Conservation (phyloP, 2,329 filamentous ascomycete genomes). For the Thielaviopsis punctulata region DNA sequence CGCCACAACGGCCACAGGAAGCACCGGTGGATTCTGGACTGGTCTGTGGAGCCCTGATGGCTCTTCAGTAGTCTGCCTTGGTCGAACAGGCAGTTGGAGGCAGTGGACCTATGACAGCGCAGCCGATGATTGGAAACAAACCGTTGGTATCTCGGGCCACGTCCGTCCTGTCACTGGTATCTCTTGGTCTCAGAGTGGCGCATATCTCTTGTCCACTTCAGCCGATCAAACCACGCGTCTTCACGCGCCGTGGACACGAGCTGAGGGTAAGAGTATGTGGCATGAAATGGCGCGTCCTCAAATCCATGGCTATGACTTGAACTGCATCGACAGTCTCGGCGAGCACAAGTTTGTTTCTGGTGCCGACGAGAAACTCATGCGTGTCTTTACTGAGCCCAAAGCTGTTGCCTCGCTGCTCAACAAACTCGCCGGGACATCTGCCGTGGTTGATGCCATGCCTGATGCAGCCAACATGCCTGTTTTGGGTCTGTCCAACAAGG, state of each 20-base stretch:
- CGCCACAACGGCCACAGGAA: constrained; percentile 88
- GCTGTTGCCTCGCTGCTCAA: constrained; percentile 61
- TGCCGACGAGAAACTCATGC: constrained; percentile 93
- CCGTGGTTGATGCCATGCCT: constrained; percentile 36
- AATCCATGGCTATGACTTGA: constrained; percentile 95
- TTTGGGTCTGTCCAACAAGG: constrained; percentile 89
- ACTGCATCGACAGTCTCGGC: constrained; percentile 70
- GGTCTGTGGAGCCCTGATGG: constrained; percentile 73
- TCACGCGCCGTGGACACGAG: constrained; percentile 58
- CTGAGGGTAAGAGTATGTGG: constrained; percentile 42
- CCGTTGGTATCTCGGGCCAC: constrained; percentile 67
- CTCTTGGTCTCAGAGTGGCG: constrained; percentile 66
- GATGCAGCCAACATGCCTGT: constrained; percentile 92
- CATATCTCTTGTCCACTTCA: constrained; percentile 76
- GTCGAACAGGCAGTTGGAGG: constrained; percentile 86
- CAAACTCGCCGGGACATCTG: constrained; percentile 38
- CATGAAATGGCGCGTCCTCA: constrained; percentile 92
- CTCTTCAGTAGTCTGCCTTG: constrained; percentile 59
- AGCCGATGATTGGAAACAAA: constrained; percentile 57
- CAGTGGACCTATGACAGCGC: constrained; percentile 52
- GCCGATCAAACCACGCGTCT: constrained; percentile 85
- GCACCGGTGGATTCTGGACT: constrained; percentile 91
- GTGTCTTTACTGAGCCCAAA: constrained; percentile 81
- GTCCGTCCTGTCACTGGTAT: constrained; percentile 65
- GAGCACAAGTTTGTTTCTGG: constrained; percentile 73